Base-by-base conservation (phyloP, 2,329 filamentous ascomycete genomes). In the Metarhizium anisopliae region DNA sequence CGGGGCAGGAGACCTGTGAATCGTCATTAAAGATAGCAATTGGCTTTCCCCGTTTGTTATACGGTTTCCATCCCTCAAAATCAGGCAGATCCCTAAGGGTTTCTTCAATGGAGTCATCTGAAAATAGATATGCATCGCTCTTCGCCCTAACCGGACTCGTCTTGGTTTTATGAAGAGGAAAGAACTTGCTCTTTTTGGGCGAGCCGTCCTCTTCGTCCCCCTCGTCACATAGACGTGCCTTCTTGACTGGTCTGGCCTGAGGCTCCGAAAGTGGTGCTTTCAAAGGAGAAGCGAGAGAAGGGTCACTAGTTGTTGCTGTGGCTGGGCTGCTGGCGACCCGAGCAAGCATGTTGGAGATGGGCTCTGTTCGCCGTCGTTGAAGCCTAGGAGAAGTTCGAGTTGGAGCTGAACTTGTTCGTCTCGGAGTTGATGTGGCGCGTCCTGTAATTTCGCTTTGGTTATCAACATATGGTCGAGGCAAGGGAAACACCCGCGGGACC, bases 81-180 rank as follows among this genome's bases (percentile, higher is more conserved):
- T 83, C 80, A 1, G 80, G 79, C 11, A 84, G 64, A 20, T 72
- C 72, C 30, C 71, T 66, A 20, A 84, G 68, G 0, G 74, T 78
- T 56, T 82, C 80, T 32, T 83, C 79, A 45, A 83, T 70, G 0
- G 80, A 82, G 58, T 82, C 79, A 58, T 83, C 80, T 0, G 80
- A 83, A 62, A 81, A 71, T 18, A 81, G 60, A 55, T 76, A 74
- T 1, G 67, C 67, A 11, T 79, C 76, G 38, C 67, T 65, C 51
- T 70, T 72, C 40, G 68, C 64, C 42, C 64, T 62, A 18, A 61
- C 59, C 5, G 67, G 63, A 38, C 61, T 64, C 29, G 20, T 55
- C 40, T 60, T 65, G 11, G 60, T 60, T 51, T 67, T 68, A 8
- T 63, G 56, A 4, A 56, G 64, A 2, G 77, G 61, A 61, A 84